Percentiles rank a stretch among this genome's conserved stretches.
These are phyloP conservation scores for Aspergillus sp. DNA, from an alignment of 2,329 filamentous ascomycete genomes.

Conservation along the genomic window DNA sequence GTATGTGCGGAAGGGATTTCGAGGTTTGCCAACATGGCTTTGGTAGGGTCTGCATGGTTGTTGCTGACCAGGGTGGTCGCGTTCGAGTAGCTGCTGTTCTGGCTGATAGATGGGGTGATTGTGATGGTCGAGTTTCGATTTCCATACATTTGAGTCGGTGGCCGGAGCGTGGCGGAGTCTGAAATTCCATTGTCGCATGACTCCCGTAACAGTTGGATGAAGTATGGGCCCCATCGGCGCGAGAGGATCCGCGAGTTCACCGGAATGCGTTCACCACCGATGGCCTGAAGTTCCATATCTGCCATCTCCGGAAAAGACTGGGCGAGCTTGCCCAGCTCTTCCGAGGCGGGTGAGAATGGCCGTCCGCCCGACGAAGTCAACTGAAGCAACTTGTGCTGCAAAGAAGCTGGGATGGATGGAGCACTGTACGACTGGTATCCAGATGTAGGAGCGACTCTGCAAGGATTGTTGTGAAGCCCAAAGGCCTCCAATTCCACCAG, in stretches of 20 bases:
- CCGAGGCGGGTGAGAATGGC: conserved; percentile 66
- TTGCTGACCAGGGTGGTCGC: conserved; percentile 33
- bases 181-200: conserved; percentile 62
- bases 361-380: conserved; percentile 68
- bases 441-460: conserved; percentile 68
- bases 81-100: conserved; percentile 36
- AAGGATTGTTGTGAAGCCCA: conserved; percentile 92
- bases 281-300: conserved; percentile 94
- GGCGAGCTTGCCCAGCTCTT: conserved; percentile 77
- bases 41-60: conserved; percentile 23
- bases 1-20: conserved; percentile 49
- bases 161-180: conserved; percentile 69
- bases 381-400: conserved; percentile 44
- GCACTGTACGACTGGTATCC: conserved; percentile 79
- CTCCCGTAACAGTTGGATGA: conserved; percentile 83
- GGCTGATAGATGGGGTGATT: conserved; percentile 58
- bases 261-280: conserved; percentile 83
- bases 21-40: conserved; percentile 35
- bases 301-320: conserved; percentile 74
- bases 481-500: conserved; percentile 97
- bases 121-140: conserved; percentile 76
- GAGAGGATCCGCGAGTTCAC: conserved; percentile 87
- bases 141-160: conserved; percentile 51
- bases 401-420: conserved; percentile 53
- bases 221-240: conserved; percentile 89